Conservation (phyloP, 2,329 filamentous ascomycete species). For the Scytalidium lignicola region DNA sequence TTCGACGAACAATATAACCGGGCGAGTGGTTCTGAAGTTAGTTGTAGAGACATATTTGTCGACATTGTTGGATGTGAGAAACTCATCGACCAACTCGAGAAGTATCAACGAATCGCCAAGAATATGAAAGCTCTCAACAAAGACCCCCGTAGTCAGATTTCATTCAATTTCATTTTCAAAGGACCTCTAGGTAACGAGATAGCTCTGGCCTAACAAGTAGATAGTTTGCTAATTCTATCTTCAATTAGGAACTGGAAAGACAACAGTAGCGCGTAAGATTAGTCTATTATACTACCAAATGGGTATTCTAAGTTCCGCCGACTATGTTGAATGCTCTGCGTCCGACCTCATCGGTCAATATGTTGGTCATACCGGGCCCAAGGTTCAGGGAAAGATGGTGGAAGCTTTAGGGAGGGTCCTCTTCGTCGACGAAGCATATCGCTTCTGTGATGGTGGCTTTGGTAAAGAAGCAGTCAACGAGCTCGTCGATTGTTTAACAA, state of each 20-base stretch:
- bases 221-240: too few species aligned
- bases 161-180: conserved; percentile 54
- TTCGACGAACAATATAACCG: conserved; percentile 50
- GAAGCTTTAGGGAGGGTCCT: not conserved
- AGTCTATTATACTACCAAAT: conserved; percentile 69
- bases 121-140: conserved; percentile 39
- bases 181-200: conserved; percentile 56
- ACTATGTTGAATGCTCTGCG: conserved; percentile 60
- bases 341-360: conserved; percentile 63
- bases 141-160: conserved; percentile 46
- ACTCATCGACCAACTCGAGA: conserved; percentile 42
- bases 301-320: conserved; percentile 54
- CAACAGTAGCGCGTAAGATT: conserved; percentile 63
- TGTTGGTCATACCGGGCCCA: conserved; percentile 61
- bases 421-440: too few species aligned
- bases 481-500: conserved; percentile 48
- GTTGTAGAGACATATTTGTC: conserved; percentile 41
- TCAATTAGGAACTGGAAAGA: conserved; percentile 61
- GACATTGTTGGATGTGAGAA: conserved; percentile 46
- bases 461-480: conserved; percentile 66
- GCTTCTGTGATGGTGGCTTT: too few species aligned
- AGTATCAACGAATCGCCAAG: conserved; percentile 39
- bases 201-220: conserved; percentile 35
- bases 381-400: conserved; percentile 43
- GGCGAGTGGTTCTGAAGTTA: conserved; percentile 32